A percentile compares a stretch with the other conserved stretches of the same genome.
Evolutionary conservation across 768 basidiomycete species (phyloP).

Genomic region (Inosperma sp.): DNA sequence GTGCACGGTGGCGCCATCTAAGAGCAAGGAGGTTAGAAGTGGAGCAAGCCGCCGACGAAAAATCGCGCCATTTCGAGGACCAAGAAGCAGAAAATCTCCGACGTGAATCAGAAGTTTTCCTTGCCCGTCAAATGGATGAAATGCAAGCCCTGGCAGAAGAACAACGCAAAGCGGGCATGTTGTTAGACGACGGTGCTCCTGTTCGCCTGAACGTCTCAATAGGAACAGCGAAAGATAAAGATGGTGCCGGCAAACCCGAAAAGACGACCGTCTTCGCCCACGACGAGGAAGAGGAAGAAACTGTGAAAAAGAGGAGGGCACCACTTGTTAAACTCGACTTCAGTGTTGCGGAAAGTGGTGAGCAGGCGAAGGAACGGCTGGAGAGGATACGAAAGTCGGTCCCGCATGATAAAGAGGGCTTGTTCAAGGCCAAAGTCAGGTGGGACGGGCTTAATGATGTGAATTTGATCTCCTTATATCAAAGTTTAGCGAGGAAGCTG

Average conservation of each 20-base stretch:
- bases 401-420: constrained; percentile 68
- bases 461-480: constrained; percentile 24
- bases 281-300: constrained; percentile 87
- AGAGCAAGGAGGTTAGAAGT: constrained; percentile 65
- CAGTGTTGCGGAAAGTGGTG: constrained; percentile 72
- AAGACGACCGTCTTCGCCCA: constrained; percentile 67
- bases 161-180: constrained; percentile 84
- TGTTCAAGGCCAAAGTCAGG: constrained; percentile 82
- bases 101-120: constrained; percentile 88
- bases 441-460: constrained; percentile 93
- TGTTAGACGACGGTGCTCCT: constrained; percentile 88
- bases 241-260: constrained; percentile 36
- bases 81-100: constrained; percentile 84
- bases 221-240: constrained; percentile 45
- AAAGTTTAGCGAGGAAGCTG: not conserved
- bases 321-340: constrained; percentile 91
- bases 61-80: constrained; percentile 77
- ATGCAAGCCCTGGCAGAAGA: constrained; percentile 89
- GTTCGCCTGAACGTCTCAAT: constrained; percentile 81
- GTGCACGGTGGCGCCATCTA: constrained; percentile 81
- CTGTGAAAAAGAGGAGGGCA: constrained; percentile 73
- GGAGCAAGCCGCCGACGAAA: constrained; percentile 81
- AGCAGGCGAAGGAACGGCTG: constrained; percentile 73
- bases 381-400: constrained; percentile 73
- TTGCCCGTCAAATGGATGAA: constrained; percentile 92